Conservation (phyloP, 257 asterid species). For the Parsonsia alboflavescens region DNA sequence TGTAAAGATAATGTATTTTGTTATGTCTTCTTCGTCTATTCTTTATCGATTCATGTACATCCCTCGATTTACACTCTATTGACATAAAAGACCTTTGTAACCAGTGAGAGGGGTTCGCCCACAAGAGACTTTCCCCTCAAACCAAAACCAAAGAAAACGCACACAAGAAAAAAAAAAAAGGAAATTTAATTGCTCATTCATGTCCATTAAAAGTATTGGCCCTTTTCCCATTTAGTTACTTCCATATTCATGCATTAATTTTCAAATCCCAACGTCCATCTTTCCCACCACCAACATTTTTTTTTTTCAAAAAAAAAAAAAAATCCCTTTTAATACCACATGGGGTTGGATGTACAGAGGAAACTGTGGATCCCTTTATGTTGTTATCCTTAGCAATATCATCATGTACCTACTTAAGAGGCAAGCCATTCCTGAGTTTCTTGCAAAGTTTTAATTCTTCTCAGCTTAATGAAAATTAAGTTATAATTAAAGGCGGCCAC, state of each 20-base stretch:
- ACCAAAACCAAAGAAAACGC: no score
- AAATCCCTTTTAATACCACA: not conserved
- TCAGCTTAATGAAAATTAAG: not conserved
- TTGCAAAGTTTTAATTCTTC: no score
- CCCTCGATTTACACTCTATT: no score
- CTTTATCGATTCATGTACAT: no score
- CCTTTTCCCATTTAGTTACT: not conserved
- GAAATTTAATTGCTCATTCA: no score
- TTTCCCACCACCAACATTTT: constrained; percentile 23
- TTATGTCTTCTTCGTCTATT: no score
- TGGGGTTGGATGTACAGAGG: not conserved
- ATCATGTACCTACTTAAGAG: not conserved
- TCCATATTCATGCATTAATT: not conserved
- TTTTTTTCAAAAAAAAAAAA: no score
- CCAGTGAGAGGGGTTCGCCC: no score
- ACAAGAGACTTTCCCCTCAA: no score
- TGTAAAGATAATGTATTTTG: no score
- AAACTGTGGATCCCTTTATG: no score
- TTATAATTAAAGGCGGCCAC: not conserved
- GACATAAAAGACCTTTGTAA: no score
- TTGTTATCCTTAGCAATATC: not conserved
- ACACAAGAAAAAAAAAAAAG: constrained; percentile 22
- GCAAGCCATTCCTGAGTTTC: not conserved
- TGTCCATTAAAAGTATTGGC: constrained; percentile 37
- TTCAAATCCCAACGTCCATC: constrained; percentile 44